These are phyloP conservation scores for Balakata baccata DNA, from an alignment of 345 rosid genomes.

Conservation along the genomic window DNA sequence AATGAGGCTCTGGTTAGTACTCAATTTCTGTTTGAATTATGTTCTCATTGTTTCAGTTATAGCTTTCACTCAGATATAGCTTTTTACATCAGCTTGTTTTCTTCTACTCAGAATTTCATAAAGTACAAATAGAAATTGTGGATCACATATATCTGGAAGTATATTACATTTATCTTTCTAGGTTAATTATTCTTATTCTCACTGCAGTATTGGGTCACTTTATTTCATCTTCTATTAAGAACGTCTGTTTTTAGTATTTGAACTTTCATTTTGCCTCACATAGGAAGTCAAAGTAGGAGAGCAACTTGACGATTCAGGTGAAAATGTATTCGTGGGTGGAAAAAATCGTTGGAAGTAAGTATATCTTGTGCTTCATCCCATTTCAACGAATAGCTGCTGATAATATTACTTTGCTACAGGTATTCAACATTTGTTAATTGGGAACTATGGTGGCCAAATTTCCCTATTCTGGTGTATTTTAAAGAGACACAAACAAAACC, in stretches of 20 bases:
- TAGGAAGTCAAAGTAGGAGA: slow-evolving; percentile 73
- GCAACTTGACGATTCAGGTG: slow-evolving; percentile 64
- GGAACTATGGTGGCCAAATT: slow-evolving; percentile 87
- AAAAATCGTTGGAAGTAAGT: slow-evolving; percentile 81
- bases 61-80: background rate
- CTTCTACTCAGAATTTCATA: background rate
- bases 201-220: background rate
- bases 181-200: background rate
- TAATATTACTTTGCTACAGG: slow-evolving; percentile 25
- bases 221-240: background rate
- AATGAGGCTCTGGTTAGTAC: slow-evolving; percentile 61
- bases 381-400: background rate
- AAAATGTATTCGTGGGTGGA: slow-evolving; percentile 71
- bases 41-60: background rate
- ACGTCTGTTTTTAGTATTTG: background rate
- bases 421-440: slow-evolving; percentile 73
- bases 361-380: background rate
- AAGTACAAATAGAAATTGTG: background rate
- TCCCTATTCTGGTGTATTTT: slow-evolving; percentile 68
- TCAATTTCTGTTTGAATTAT: background rate
- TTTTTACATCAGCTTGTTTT: background rate
- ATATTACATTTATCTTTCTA: background rate
- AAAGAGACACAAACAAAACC: slow-evolving; percentile 74
- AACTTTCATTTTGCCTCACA: background rate
- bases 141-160: too few relatives aligned